Conservation (phyloP, 768 basidiomycete genomes). For the Thelephora ganbajun region DNA sequence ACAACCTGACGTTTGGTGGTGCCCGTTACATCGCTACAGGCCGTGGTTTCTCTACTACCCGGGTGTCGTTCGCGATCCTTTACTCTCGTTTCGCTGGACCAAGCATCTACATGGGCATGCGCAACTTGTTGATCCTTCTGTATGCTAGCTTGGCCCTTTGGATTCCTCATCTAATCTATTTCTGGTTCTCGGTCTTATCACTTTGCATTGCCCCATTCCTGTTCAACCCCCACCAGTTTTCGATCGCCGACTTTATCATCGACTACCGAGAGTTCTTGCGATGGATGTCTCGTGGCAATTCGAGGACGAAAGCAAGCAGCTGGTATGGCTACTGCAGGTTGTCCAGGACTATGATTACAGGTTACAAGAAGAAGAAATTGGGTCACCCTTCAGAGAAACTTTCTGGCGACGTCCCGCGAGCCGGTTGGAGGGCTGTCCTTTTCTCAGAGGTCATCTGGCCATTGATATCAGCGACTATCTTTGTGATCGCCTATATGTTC, state of each 20-base stretch:
- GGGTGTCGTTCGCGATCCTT: slow-evolving; percentile 90
- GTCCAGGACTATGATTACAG: slow-evolving; percentile 93
- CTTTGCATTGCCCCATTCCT: slow-evolving; percentile 95
- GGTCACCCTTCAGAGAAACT: slow-evolving; percentile 97
- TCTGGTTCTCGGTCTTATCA: slow-evolving; percentile 94
- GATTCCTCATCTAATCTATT: slow-evolving; percentile 93
- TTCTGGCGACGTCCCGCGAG: slow-evolving; percentile 87
- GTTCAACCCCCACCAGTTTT: slow-evolving; percentile 99
- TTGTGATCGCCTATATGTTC: slow-evolving; percentile 82
- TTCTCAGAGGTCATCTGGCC: slow-evolving; percentile 77
- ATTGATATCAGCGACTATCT: slow-evolving; percentile 59
- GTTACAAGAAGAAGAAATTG: slow-evolving; percentile 98
- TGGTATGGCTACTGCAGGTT: slow-evolving; percentile 99
- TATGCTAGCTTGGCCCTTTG: slow-evolving; percentile 87
- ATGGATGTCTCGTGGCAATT: slow-evolving; percentile 99
- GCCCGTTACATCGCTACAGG: slow-evolving; percentile 99
- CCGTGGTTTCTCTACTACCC: slow-evolving; percentile 95
- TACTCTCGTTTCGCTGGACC: slow-evolving; percentile 99
- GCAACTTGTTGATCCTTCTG: slow-evolving; percentile 79
- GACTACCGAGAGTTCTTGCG: slow-evolving; percentile 97
- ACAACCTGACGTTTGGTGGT: slow-evolving; percentile 94
- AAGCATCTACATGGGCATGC: slow-evolving; percentile 98
- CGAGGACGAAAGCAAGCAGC: slow-evolving; percentile 88
- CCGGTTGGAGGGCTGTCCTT: slow-evolving; percentile 73
- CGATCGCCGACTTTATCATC: slow-evolving; percentile 91